phyloP scores from a whole-genome alignment of 345 rosid species.

The Microcos paniculata region DNA sequence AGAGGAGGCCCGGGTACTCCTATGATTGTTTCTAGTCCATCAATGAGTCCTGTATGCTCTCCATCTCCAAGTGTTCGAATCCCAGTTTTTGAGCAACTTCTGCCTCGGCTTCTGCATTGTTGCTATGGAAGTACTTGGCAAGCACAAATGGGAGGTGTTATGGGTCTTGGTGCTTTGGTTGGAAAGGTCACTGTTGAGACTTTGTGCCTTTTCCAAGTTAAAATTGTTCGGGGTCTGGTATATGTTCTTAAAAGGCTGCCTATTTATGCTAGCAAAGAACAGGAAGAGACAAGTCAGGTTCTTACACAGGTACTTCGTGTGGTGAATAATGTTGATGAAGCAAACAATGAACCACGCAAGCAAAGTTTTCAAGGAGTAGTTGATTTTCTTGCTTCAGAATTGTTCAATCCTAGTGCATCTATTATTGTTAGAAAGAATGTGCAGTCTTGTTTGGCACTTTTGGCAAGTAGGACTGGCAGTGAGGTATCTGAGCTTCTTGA shows the following conservation, averaged over 20 bases:
- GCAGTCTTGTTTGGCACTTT: constrained; percentile 89
- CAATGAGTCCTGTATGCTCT: constrained; percentile 97
- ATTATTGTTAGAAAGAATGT: constrained; percentile 89
- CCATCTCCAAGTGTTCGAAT: constrained; percentile 90
- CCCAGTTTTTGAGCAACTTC: constrained; percentile 96
- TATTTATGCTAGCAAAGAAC: constrained; percentile 89
- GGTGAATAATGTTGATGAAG: constrained; percentile 95
- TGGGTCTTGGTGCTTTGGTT: constrained; percentile 95
- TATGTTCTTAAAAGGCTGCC: constrained; percentile 95
- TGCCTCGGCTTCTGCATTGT: constrained; percentile 95
- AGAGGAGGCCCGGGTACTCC: constrained; percentile 95
- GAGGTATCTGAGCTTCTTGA: constrained; percentile 97
- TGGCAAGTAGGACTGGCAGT: constrained; percentile 98
- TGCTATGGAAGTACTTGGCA: constrained; percentile 99
- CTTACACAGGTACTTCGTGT: constrained; percentile 97
- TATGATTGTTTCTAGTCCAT: constrained; percentile 98
- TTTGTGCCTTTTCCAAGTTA: constrained; percentile 84
- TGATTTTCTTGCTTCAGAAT: constrained; percentile 89
- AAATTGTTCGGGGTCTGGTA: constrained; percentile 80
- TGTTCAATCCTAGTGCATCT: constrained; percentile 88
- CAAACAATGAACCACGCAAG: constrained; percentile 87
- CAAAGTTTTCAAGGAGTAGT: constrained; percentile 94
- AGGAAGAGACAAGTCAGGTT: constrained; percentile 97
- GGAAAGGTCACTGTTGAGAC: constrained; percentile 98
- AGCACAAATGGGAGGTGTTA: constrained; percentile 99